Base-by-base conservation (phyloP, 2,329 filamentous ascomycete genomes). In the Dactylonectria estremocensis region DNA sequence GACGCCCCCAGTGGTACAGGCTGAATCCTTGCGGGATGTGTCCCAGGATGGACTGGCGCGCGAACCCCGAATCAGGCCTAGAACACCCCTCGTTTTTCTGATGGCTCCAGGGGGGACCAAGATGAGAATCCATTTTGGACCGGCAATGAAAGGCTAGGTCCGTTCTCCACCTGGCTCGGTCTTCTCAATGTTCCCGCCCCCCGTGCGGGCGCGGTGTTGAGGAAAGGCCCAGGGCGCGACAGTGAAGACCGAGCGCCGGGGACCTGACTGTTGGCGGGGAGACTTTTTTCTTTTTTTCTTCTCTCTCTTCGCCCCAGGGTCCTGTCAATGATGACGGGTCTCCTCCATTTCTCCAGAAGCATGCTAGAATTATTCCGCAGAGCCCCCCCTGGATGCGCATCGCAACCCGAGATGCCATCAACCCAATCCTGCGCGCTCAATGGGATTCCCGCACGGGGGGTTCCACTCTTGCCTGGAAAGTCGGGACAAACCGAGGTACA, bases 11-110 rank as follows among this genome's bases (percentile, higher is more conserved):
- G 13, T 14, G 10, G 35, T 14, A 10, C 35, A 14, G 10, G 35
- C 35, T 37, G 35, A 37, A 37, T 37, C 35, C 24, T 28, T 28
- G 24, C 24, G 4, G 24, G 24, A 28, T 28, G 24, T 28, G 24
- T 28, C 24, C 24, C 24, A 28, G 24, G 24, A 28, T 40, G 37
- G 37, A 40, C 16, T 43, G 40, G n/a, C 40, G 40, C 16, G 43
- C 43, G 43, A 45, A n/a, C 24, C 49, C 49, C 28, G 49, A 52
- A 52, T 52, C 14, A 52, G 49, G 24, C 24, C 31, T 52, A 52
- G 49, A 24, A 52, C 7, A 37, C 35, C 35, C 37, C 37, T 40
- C 13, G 24, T 28, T 28, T 28, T 28, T 28, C 7, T 28, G 24
- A 28, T 7, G 24, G 24, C 24, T 28, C 24, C 24, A 28, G 24